A percentile compares a stretch with the other conserved stretches of the same genome.
Evolutionary conservation across 345 rosid genomes (phyloP).

Genomic region (Citropsis articulata): DNA sequence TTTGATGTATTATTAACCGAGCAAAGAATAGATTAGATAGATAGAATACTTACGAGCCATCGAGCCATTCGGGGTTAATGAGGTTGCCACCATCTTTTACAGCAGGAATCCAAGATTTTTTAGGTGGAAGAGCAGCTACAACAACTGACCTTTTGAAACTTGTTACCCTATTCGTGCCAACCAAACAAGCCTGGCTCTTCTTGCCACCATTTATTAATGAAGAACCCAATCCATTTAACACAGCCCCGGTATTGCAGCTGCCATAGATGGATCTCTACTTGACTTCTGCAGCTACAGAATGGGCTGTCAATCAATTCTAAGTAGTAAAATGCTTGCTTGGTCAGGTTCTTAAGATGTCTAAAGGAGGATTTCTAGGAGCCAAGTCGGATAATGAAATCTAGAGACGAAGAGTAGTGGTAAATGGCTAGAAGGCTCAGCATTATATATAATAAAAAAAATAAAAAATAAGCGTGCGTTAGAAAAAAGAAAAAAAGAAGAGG

Average conservation of each 20-base stretch:
- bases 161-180: constrained; percentile 18
- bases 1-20: background rate
- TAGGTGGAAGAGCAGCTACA: constrained; percentile 49
- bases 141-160: constrained; percentile 45
- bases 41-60: constrained; percentile 77
- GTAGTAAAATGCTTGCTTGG: background rate
- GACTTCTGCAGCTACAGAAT: background rate
- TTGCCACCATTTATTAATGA: constrained; percentile 63
- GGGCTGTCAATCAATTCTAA: background rate
- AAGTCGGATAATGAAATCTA: constrained; percentile 61
- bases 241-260: constrained; percentile 66
- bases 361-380: constrained; percentile 38
- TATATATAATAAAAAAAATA: no score
- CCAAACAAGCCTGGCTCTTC: constrained; percentile 37
- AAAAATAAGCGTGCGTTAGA: no score
- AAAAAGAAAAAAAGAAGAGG: no score
- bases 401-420: no score
- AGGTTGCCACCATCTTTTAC: constrained; percentile 91
- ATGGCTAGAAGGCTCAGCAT: no score
- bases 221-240: constrained; percentile 77
- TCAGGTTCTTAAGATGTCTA: constrained; percentile 8
- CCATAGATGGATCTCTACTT: constrained; percentile 29
- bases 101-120: constrained; percentile 95
- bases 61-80: constrained; percentile 95
- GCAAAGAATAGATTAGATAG: background rate